These are phyloP conservation scores for Chrysosporium queenslandicum DNA, from an alignment of 2,329 filamentous ascomycete genomes.

Conservation along the genomic window DNA sequence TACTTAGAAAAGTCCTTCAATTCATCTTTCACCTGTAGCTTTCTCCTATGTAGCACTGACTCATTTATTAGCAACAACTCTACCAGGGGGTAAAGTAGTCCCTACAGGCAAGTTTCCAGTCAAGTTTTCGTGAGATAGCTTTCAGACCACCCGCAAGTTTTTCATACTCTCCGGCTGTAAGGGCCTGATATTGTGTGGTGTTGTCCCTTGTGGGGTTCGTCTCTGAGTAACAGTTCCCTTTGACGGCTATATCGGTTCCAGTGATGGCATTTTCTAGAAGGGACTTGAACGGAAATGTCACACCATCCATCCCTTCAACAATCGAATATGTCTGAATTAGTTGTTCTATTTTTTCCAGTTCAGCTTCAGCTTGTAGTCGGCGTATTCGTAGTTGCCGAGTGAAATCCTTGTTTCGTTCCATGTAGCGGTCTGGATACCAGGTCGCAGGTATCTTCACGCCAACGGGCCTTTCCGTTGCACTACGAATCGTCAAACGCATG, in stretches of 20 bases:
- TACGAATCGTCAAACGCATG: slow-evolving; percentile 29
- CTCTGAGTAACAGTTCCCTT: slow-evolving; percentile 19
- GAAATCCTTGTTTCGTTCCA: slow-evolving; percentile 42
- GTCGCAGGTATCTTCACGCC: slow-evolving; percentile 44
- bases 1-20: slow-evolving; percentile 38
- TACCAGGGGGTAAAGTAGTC: not conserved
- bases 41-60: slow-evolving; percentile 35
- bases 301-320: slow-evolving; percentile 18
- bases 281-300: slow-evolving; percentile 23
- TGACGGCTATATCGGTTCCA: slow-evolving; percentile 23
- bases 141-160: slow-evolving; percentile 29
- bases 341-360: slow-evolving; percentile 27
- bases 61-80: slow-evolving; percentile 1
- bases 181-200: slow-evolving; percentile 10
- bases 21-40: slow-evolving; percentile 32
- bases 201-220: not conserved
- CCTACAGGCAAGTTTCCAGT: slow-evolving; percentile 34
- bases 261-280: slow-evolving; percentile 31
- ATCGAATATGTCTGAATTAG: slow-evolving; percentile 26
- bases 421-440: slow-evolving; percentile 52
- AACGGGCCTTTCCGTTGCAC: slow-evolving; percentile 29
- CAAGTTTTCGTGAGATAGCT: slow-evolving; percentile 31
- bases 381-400: slow-evolving; percentile 40
- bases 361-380: slow-evolving; percentile 27
- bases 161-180: slow-evolving; percentile 16